Base-by-base conservation (phyloP, 768 basidiomycete species). In the Boletus rufocinnamomeus region DNA sequence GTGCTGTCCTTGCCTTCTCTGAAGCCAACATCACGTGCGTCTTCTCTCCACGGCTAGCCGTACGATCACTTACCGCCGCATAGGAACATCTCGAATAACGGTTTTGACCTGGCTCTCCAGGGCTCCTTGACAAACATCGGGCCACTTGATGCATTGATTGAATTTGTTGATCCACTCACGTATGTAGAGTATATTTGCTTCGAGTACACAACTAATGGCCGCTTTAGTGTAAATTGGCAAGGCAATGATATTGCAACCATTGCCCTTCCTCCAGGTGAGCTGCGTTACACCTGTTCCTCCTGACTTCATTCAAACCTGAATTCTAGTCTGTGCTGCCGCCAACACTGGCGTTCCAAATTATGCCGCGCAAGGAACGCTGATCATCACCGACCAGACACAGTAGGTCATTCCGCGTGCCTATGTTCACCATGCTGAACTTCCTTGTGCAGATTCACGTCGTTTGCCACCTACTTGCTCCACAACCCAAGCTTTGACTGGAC, bases 341-440 rank as follows among this genome's bases (percentile, higher is more conserved):
- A 83, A 88, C 59, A 74, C 68, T 14, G 88, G 89, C 44, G 84
- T 87, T 23, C 88, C 87, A 10, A 72, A 88, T 63, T 87, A 88
- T 59, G 66, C 73, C 44, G 75, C 85, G 0, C 79, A 72, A 32
- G 87, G 79, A 32, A 76, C 66, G 14, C 69, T 89, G 23, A 79
- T 77, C 5, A 90, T 89, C 58, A 85, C 79, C 0, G 77, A 89
- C 60, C 64, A 75, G 40, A 69, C 66, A 25, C 70, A 71, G 81
- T 86, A 69, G 44, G 84, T 71, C 6, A 27, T n/a, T 28, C 30
- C 4, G 28, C 1, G 41, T 35, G 14, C 28, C 41, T 23, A n/a
- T 14, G 14, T 2, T 52, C 43, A 3, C 10, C 11, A 47, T 23
- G 44, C 46, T 55, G n/a, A 62, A 17, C 13, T 45, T 43, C 50